Base-by-base conservation (phyloP, 441 rosid genomes). In the Cnidoscolus chayamansa region DNA sequence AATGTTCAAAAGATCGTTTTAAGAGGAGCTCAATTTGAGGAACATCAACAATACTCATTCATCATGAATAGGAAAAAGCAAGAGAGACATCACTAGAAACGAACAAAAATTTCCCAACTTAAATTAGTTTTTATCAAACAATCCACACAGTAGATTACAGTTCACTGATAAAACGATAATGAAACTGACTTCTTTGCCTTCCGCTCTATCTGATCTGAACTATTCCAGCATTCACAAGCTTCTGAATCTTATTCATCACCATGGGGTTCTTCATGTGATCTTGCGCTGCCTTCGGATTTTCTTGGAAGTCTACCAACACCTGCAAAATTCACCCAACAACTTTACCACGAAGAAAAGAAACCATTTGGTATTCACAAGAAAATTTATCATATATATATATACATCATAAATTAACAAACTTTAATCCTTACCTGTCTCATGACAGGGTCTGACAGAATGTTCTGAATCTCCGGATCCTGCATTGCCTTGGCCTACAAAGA, bases 391-490 rank as follows among this genome's bases (percentile, higher is more conserved):
- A 25, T 25, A 25, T 25, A 25, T 25, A 25, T 25, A 25, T 25
- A 25, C 25, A 25, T 25, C 13, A 35, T 2, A 13, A 15, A 3
- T 3, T 1, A 0, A n/a, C 19, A 9, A 37, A 10, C 67, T 53
- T 45, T 6, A 37, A 25, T 37, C 12, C 54, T 68, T 67, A 93
- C 97, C 95, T 95, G 86, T 89, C 98, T 87, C 98, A 94, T 92
- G 31, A 94, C 93, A 15, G 98, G 98, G 79, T 94, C 98, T 1
- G 97, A 89, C 3, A 92, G 90, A 68, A 92, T 92, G 85, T 87
- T 92, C 73, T 94, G 97, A 30, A 92, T 78, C 78, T 94, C 98
- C 0, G 98, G 97, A 74, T 94, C 96, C 80, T 94, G 97, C 97
- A 94, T 89, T 66, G 68, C 98, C 82, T 88, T 94, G 10, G 93